Evolutionary conservation across 352 stramenopile genomes (phyloP), one percentile per base, ranked within the genome.

Genomic region (Globisporangium nagaii): DNA sequence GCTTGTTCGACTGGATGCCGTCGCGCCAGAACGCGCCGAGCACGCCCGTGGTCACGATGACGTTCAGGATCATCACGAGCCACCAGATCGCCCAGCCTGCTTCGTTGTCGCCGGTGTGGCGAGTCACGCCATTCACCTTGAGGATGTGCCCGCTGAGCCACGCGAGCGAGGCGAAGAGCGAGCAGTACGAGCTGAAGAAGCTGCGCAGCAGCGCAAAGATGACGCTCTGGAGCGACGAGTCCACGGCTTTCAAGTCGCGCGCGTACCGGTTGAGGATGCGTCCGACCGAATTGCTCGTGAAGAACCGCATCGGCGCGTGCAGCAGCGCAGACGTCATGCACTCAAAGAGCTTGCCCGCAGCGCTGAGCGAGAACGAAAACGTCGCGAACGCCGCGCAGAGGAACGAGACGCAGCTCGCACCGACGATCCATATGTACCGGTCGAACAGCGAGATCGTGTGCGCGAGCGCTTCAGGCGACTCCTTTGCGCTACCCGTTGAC

Each of bases 311-410:
- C 9, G 71, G 68, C 1, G 71, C 68, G 30, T 58, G 71, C 9
- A 80, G 46, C 19, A 80, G 42, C 27, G 71, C 65, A 12, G 37
- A 59, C 31, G 71, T 80, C 71, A 80, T 77, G n/a, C 65, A 64
- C 36, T 63, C 59, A 27, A 80, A 80, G 45, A 77, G 66, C 9
- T 48, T 52, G 8, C 35, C 54, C 32, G 73, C 70, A 8, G 71
- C 65, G 12, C 53, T 58, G 8, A 73, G 58, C 13, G 63, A 55
- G 51, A 75, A 71, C 15, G 67, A 39, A 2, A 79, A 70, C 17
- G 70, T 72, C 28, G 41, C 56, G 11, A 62, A 51, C 32, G 56
- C 65, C 57, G 27, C 62, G 40, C 53, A 72, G 56, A 22, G 61
- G 57, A 40, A 72, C 71, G 31, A 69, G 28, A 66, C 62, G 31